Evolutionary conservation across 2,329 filamentous ascomycete species (phyloP).

Genomic region (Paraphoma chrysanthemicola): DNA sequence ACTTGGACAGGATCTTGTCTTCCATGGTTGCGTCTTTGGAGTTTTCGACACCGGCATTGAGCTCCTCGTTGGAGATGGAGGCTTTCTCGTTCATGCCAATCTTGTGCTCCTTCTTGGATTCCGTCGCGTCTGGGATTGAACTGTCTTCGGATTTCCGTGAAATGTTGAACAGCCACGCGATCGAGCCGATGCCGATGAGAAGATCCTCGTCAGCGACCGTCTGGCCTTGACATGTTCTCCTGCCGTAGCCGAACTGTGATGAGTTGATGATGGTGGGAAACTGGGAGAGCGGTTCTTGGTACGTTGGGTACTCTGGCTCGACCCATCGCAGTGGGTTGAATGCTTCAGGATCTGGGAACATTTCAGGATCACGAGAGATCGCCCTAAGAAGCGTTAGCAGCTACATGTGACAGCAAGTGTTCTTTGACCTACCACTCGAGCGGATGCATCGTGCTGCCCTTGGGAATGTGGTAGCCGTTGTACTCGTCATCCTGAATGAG

Average conservation of each 20-base stretch:
- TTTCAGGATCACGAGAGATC: conserved; percentile 59
- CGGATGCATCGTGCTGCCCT: conserved; percentile 57
- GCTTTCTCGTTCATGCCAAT: conserved; percentile 42
- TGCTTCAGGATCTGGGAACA: conserved; percentile 72
- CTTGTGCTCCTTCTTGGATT: conserved; percentile 19
- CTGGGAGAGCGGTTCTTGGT: conserved; percentile 58
- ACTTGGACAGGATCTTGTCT: conserved; percentile 33
- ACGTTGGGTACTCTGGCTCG: conserved; percentile 60
- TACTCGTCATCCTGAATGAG: conserved; percentile 64
- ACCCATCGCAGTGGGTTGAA: conserved; percentile 69
- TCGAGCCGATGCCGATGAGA: conserved; percentile 51
- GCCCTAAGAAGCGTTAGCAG: conserved; percentile 47
- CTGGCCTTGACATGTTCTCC: conserved; percentile 55
- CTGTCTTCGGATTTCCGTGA: conserved; percentile 22
- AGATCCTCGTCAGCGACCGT: conserved; percentile 52
- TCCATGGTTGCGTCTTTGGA: conserved; percentile 26
- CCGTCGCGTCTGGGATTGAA: conserved; percentile 1
- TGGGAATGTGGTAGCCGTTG: conserved; percentile 63
- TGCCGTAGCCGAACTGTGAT: conserved; percentile 63
- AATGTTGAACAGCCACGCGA: conserved; percentile 56
- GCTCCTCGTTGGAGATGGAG: conserved; percentile 45
- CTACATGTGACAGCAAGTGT: neutral
- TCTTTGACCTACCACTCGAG: conserved; percentile 50
- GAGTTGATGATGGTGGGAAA: conserved; percentile 62
- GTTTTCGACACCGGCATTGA: conserved; percentile 37